Evolutionary conservation across 495 filamentous ascomycete species (phyloP).

Genomic region (Penicillium cinerascens): DNA sequence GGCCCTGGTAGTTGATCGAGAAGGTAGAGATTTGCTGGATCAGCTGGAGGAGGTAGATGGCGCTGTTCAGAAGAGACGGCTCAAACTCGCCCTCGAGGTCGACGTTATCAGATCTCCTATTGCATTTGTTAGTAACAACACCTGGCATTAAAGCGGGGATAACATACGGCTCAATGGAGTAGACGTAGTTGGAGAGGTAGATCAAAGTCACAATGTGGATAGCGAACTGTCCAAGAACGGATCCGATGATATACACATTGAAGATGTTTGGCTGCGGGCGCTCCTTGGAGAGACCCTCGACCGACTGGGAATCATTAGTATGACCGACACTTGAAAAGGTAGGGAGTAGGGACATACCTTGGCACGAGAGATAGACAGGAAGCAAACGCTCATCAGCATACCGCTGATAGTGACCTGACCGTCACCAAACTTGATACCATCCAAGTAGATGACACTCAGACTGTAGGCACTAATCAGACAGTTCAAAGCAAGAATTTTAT

Average conservation of each 20-base stretch:
- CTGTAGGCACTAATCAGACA: slow-evolving; percentile 98
- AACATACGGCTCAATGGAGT: slow-evolving; percentile 74
- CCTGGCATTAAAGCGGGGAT: background rate
- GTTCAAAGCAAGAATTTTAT: slow-evolving; percentile 98
- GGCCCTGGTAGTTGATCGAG: slow-evolving; percentile 98
- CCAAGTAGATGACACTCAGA: slow-evolving; percentile 90
- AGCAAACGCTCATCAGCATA: slow-evolving; percentile 99
- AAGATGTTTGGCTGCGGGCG: slow-evolving; percentile 98
- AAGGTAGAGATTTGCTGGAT: slow-evolving; percentile 99
- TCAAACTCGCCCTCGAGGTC: slow-evolving; percentile 95
- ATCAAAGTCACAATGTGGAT: slow-evolving; percentile 92
- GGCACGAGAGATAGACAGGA: slow-evolving; percentile 92
- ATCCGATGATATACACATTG: slow-evolving; percentile 98
- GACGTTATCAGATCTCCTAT: slow-evolving; percentile 64
- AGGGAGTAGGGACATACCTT: slow-evolving; percentile 51
- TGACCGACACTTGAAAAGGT: background rate
- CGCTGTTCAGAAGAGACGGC: slow-evolving; percentile 91
- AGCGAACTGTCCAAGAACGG: slow-evolving; percentile 95
- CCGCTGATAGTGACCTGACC: slow-evolving; percentile 98
- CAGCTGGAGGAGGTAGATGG: slow-evolving; percentile 95
- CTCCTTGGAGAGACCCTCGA: slow-evolving; percentile 94
- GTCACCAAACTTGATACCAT: slow-evolving; percentile 99
- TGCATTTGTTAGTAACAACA: slow-evolving; percentile 23
- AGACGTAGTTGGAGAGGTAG: slow-evolving; percentile 89
- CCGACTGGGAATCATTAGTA: slow-evolving; percentile 52